Percentiles rank a stretch among this genome's conserved stretches.
These are phyloP conservation scores for Batrachochytrium dendrobatidis DNA, from an alignment of 371 early-diverging fungal species.

Conservation along the genomic window DNA sequence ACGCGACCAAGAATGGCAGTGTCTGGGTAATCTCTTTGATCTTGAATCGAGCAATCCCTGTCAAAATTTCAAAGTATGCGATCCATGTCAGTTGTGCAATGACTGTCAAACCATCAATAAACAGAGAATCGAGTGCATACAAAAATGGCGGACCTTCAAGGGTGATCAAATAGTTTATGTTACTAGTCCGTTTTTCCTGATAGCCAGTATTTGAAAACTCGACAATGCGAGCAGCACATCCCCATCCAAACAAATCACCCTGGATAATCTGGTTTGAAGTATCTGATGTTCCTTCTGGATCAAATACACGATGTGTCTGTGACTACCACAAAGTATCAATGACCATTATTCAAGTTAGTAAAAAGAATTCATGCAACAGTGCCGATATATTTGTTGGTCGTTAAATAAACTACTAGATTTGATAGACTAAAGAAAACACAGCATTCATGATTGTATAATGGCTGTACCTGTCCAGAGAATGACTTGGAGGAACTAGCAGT, in stretches of 20 bases:
- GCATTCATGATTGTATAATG: constrained; percentile 36
- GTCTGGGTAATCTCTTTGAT: constrained; percentile 19
- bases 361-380: no score
- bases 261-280: constrained; percentile 9
- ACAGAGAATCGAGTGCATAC: neutral
- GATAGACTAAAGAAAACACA: constrained; percentile 34
- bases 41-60: constrained; percentile 33
- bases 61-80: neutral
- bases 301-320: no score
- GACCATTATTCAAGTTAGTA: neutral
- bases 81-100: neutral
- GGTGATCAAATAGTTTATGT: constrained; percentile 20
- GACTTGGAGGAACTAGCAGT: constrained; percentile 24
- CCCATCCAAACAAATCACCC: constrained; percentile 25
- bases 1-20: constrained; percentile 28
- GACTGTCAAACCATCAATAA: neutral
- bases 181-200: constrained; percentile 11
- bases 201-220: constrained; percentile 19
- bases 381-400: neutral
- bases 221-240: constrained; percentile 32
- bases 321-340: neutral
- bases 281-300: constrained; percentile 8
- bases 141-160: constrained; percentile 20
- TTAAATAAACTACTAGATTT: constrained; percentile 15
- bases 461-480: constrained; percentile 13